Evolutionary conservation across 441 rosid species (phyloP).

Genomic region (Eruca vesicaria): DNA sequence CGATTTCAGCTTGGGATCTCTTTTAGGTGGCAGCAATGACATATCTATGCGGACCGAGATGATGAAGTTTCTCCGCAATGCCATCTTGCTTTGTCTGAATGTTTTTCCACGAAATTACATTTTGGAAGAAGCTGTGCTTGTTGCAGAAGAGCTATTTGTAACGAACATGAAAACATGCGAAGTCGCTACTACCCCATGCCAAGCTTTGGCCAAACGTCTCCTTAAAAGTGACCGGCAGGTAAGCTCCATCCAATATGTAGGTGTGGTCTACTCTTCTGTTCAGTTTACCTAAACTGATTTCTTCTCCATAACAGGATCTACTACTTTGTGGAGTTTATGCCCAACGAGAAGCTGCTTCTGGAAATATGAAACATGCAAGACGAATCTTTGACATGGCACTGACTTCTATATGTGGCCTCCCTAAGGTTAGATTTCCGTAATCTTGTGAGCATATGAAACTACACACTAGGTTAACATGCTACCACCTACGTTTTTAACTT

Average conservation of each 20-base stretch:
- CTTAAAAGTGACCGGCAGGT: slow-evolving; percentile 95
- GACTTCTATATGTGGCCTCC: slow-evolving; percentile 74
- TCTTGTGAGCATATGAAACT: slow-evolving; percentile 6
- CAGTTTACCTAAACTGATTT: neutral
- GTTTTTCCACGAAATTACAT: slow-evolving; percentile 80
- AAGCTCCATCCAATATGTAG: slow-evolving; percentile 18
- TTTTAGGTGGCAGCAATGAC: slow-evolving; percentile 47
- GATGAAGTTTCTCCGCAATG: slow-evolving; percentile 89
- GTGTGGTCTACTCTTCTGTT: slow-evolving; percentile 6
- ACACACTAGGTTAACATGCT: neutral
- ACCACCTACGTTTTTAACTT: slow-evolving; percentile 8
- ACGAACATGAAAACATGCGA: slow-evolving; percentile 54
- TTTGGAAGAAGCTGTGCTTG: slow-evolving; percentile 84
- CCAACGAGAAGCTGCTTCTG: slow-evolving; percentile 78
- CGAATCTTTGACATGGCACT: slow-evolving; percentile 94
- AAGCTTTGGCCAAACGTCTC: slow-evolving; percentile 82
- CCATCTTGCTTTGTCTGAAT: slow-evolving; percentile 67
- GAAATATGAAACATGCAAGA: slow-evolving; percentile 88
- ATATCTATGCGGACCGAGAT: slow-evolving; percentile 49
- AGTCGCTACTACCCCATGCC: slow-evolving; percentile 67
- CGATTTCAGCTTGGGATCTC: slow-evolving; percentile 45
- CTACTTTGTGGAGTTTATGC: slow-evolving; percentile 98
- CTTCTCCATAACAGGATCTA: slow-evolving; percentile 58
- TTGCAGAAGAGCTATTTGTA: slow-evolving; percentile 79
- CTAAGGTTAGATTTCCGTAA: slow-evolving; percentile 47